Base-by-base conservation (phyloP, 1,284 basidiomycete genomes). In the Pseudozyma sp. region DNA sequence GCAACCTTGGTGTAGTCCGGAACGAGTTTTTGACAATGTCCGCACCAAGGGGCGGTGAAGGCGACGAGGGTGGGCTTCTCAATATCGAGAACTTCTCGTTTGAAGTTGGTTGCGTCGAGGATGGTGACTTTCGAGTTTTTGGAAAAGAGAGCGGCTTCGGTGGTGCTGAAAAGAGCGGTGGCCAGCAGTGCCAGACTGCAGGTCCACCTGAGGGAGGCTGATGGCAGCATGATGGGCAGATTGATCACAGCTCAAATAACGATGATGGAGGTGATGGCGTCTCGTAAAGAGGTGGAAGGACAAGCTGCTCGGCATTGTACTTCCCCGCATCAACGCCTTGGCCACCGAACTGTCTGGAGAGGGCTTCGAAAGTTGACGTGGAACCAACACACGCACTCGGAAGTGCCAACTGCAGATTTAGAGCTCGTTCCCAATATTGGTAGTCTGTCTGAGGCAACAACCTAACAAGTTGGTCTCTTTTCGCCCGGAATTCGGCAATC, bases 1-100 rank as follows among this genome's bases (percentile, higher is more conserved):
- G 94, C 94, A 1, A 93, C 94, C 77, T 92, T 92, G 78, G 89
- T 90, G 83, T 90, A 94, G 82, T 97, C 93, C 0, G 95, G 95
- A 1, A 88, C 92, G 87, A 96, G 90, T 49, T 87, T 88, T 87
- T 95, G 90, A 85, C 95, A 97, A 85, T 97, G 93, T 52, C 58
- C 80, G 53, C 77, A 85, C 85, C 85, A 86, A 8, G 86, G 86
- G 1, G 86, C 86, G 36, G 82, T 83, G 74, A 86, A 86, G 12
- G 83, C 80, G 42, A 84, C 85, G 59, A 86, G 56, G 12, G 85
- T 81, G 34, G 85, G 85, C 56, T 86, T 86, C 59, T 86, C 81
- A 21, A 83, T 79, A 40, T 66, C 50, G 18, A 82, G 77, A 25
- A 83, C 75, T n/a, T 85, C 81, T n/a, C 59, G 59, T 31, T 79